phyloP scores from a whole-genome alignment of 2,329 filamentous ascomycete species.

The Arthroderma uncinatum region DNA sequence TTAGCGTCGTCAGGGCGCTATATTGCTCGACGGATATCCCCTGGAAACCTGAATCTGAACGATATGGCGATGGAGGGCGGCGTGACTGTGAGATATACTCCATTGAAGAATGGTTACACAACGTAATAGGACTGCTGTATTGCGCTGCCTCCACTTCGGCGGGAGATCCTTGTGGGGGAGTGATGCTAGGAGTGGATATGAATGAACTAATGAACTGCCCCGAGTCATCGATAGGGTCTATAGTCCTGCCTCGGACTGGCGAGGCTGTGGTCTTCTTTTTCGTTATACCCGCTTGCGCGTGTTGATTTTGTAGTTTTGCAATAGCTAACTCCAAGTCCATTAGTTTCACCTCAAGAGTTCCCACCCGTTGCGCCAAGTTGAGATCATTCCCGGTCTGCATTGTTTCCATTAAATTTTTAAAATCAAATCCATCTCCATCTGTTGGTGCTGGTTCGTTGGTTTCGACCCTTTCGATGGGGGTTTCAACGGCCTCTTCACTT shows the following conservation, averaged over 20 bases:
- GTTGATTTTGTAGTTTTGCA: slow-evolving; percentile 33
- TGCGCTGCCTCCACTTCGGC: slow-evolving; percentile 25
- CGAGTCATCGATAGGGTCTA: not conserved
- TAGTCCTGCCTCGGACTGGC: not conserved
- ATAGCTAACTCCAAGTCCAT: slow-evolving; percentile 42
- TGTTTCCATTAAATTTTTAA: slow-evolving; percentile 29
- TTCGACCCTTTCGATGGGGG: not conserved
- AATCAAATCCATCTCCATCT: slow-evolving; percentile 21
- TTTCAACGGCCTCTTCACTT: not conserved
- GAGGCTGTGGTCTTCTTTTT: not conserved
- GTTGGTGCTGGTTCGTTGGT: not conserved
- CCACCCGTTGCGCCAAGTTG: slow-evolving; percentile 37
- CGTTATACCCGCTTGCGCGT: not conserved
- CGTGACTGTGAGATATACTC: slow-evolving; percentile 21
- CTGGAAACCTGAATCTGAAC: slow-evolving; percentile 24
- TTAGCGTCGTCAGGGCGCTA: slow-evolving; percentile 35
- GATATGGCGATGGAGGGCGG: slow-evolving; percentile 23
- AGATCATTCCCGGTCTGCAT: slow-evolving; percentile 33
- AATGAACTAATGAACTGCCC: slow-evolving; percentile 11
- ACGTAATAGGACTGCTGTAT: slow-evolving; percentile 22
- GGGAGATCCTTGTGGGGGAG: slow-evolving; percentile 14
- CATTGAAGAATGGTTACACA: slow-evolving; percentile 18
- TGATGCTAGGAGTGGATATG: slow-evolving; percentile 8
- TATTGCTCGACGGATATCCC: slow-evolving; percentile 38
- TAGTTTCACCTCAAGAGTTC: slow-evolving; percentile 40